A percentile compares a stretch with the other conserved stretches of the same genome.
phyloP scores from a whole-genome alignment of 306 rosid genomes.

The Casuarina cunninghamiana region DNA sequence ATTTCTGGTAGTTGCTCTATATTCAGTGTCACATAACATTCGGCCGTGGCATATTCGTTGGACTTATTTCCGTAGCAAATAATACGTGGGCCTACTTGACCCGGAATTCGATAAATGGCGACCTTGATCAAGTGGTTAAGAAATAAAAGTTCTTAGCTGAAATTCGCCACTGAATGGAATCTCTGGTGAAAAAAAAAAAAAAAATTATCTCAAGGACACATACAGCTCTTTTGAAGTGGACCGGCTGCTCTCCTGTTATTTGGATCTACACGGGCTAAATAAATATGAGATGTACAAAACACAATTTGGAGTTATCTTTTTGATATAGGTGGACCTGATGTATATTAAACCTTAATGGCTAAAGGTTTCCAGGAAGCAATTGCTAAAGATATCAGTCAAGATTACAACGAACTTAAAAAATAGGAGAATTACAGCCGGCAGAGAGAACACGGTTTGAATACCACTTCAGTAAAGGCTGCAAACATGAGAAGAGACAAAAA shows the following conservation, averaged over 20 bases:
- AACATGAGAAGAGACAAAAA: no score
- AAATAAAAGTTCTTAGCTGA: background rate
- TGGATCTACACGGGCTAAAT: background rate
- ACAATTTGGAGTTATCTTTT: background rate
- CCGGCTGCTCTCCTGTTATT: background rate
- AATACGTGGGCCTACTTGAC: background rate
- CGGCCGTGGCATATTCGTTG: background rate
- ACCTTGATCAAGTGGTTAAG: background rate
- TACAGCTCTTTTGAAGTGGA: background rate
- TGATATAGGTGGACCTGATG: background rate
- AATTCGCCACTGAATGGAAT: background rate
- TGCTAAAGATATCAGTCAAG: background rate
- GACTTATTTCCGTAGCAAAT: background rate
- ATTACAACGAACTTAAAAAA: background rate
- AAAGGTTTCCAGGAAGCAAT: background rate
- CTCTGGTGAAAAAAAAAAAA: background rate
- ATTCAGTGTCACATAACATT: background rate
- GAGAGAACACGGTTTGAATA: background rate
- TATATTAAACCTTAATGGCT: background rate
- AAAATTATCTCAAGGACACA: no score
- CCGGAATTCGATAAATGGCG: background rate
- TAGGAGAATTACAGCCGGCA: background rate
- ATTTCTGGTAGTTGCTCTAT: background rate
- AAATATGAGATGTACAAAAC: background rate
- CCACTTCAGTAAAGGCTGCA: no score